Evolutionary conservation across 2,329 filamentous ascomycete species (phyloP), one percentile per base, ranked within the genome.

Genomic region (Fusarium zealandicum): DNA sequence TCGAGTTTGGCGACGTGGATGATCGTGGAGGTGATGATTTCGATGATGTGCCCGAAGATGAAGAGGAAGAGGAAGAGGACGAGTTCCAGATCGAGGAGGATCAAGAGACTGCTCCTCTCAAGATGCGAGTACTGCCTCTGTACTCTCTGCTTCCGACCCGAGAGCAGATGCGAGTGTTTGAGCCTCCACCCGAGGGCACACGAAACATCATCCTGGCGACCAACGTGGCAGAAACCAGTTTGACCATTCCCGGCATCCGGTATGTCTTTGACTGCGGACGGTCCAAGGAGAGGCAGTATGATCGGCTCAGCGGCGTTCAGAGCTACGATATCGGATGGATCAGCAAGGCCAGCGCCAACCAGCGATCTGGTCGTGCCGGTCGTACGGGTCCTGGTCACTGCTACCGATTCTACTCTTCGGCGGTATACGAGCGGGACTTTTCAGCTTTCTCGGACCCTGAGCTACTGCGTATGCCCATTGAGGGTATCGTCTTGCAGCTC

Each of bases 271-370:
- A 98, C 73, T 93, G 90, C 62, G 95, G 95, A 28, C 83, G 96
- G 42, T 89, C 90, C 30, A 99, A 99, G 73, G 93, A 97, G 72
- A 89, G 93, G 59, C 90, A 88, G 52, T 98, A 95, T 68, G 90
- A 98, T 70, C 82, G 85, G n/a, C 78, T 85, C 10, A 97, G 90
- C 8, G 93, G 93, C 4, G 93, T 99, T 1, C 95, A 99, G 72
- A 96, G 90, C 69, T 99, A 96, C 70, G 90, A 96, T 66, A 85
- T 99, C 46, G 89, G 90, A 33, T 99, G 93, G 92, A 96, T 98
- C 71, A 97, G 93, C 77, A 98, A 99, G 76, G 95, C 95, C 22
- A 96, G 92, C 71, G 93, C 95, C 7, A 90, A 88, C 62, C 95
- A 99, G 74, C 85, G 95, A 71, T 87, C 92, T 54, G 95, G 95